Evolutionary conservation across 2,329 filamentous ascomycete genomes (phyloP), one percentile per base, ranked within the genome.

Genomic region (Aureobasidium sp.): DNA sequence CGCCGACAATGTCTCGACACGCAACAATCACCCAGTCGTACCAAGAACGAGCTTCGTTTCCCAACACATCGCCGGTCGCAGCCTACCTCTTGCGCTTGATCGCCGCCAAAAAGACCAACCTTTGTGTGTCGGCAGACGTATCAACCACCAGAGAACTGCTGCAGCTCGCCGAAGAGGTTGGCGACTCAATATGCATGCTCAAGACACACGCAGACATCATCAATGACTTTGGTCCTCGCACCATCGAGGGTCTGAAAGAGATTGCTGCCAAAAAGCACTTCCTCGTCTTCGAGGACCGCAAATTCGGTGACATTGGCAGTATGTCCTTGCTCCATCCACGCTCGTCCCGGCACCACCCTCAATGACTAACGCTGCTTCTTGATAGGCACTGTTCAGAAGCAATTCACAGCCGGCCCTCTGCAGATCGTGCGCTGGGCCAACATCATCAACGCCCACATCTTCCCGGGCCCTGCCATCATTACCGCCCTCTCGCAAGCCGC

Each of bases 131-230:
- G 19, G 78, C 79, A 54, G 78, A 79, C 58, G 76, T 83, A 56
- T 75, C 74, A 44, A 80, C 73, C 42, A 78, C 79, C 10, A 71
- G 74, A 48, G 71, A 78, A 59, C 72, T 83, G 16, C 64, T 83
- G 16, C 69, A 71, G 38, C 68, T 83, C 8, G 79, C 79, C 25
- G 74, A 79, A 57, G 74, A 80, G 30, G 71, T 82, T 14, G 80
- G 80, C 55, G 79, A 81, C 59, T 74, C 77, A 56, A 82, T 83
- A 54, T 80, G 78, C 58, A 66, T 83, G 24, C 70, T 83, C 53
- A 80, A 82, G 65, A 78, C 81, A 4, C 79, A 82, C 61, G 79
- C 78, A 53, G 80, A 83, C 65, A 80, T 80, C 49, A 76, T 83
- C 59, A 73, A 76, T 57, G 80, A 83, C 65, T 83, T 79, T 72